A percentile compares a stretch with the other conserved stretches of the same genome.
These are phyloP conservation scores for Yamadazyma trypodendri DNA, from an alignment of 1,139 yeast genomes.

Conservation along the genomic window DNA sequence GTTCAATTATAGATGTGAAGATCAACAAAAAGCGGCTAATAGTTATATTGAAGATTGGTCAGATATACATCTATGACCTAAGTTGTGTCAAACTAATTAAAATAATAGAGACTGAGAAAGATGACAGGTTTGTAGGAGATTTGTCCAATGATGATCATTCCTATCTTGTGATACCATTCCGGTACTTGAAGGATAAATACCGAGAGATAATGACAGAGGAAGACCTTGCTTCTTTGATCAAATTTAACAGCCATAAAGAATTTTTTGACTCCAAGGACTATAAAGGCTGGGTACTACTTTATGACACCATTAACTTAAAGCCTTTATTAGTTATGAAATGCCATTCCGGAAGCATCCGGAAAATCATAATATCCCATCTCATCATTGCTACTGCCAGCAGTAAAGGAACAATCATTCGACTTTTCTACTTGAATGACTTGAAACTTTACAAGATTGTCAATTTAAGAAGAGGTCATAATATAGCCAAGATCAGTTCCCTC, in stretches of 20 bases:
- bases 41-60: conserved; percentile 58
- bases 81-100: conserved; percentile 68
- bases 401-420: conserved; percentile 71
- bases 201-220: conserved; percentile 27
- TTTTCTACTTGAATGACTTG: conserved; percentile 27
- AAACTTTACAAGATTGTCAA: conserved; percentile 41
- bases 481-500: conserved; percentile 54
- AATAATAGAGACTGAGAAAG: conserved; percentile 46
- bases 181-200: conserved; percentile 10
- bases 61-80: conserved; percentile 69
- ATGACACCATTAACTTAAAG: conserved; percentile 56
- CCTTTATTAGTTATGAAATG: conserved; percentile 62
- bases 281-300: conserved; percentile 50
- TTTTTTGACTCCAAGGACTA: conserved; percentile 13
- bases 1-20: conserved; percentile 56
- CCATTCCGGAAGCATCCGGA: conserved; percentile 52
- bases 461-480: conserved; percentile 69
- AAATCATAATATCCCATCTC: conserved; percentile 44
- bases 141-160: conserved; percentile 51
- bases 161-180: conserved; percentile 40
- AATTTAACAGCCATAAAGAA: conserved; percentile 14
- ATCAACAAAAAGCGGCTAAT: conserved; percentile 66
- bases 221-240: conserved; percentile 9
- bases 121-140: conserved; percentile 37
- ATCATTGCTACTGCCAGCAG: conserved; percentile 66